A percentile compares a stretch with the other conserved stretches of the same genome.
These are phyloP conservation scores for Daedaleopsis sinensis DNA, from an alignment of 768 basidiomycete species.

Conservation along the genomic window DNA sequence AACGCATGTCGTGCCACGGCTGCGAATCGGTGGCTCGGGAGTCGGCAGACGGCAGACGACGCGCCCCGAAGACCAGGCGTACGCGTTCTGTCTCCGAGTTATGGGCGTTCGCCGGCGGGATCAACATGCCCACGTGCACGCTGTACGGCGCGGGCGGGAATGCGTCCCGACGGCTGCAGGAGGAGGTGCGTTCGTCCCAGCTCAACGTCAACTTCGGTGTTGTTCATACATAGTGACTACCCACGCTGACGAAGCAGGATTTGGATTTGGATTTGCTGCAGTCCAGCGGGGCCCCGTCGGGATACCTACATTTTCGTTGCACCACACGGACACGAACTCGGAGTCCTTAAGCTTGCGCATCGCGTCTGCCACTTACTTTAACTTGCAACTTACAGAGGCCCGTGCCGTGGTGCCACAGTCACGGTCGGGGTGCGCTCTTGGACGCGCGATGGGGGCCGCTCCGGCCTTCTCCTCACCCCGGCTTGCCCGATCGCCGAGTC, in stretches of 20 bases:
- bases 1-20: slow-evolving; percentile 18
- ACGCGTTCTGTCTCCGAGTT: slow-evolving; percentile 18
- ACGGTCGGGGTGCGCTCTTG: neutral
- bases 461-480: neutral
- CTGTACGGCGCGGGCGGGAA: slow-evolving; percentile 8
- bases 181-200: neutral
- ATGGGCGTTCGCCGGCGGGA: slow-evolving; percentile 12
- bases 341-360: no score
- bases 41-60: no score
- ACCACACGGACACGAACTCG: no score
- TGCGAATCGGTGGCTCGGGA: no score
- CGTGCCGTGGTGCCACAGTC: neutral
- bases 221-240: no score
- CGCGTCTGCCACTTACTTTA: no score
- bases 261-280: neutral
- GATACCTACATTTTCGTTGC: neutral
- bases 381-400: neutral
- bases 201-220: no score
- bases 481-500: neutral
- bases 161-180: slow-evolving; percentile 6
- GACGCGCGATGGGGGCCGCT: neutral
- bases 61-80: slow-evolving; percentile 11
- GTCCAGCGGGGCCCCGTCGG: neutral
- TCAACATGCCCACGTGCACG: slow-evolving; percentile 5
- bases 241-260: no score